Evolutionary conservation across 345 rosid species (phyloP), one percentile per base, ranked within the genome.

Genomic region (Raphanus raphanistrum): DNA sequence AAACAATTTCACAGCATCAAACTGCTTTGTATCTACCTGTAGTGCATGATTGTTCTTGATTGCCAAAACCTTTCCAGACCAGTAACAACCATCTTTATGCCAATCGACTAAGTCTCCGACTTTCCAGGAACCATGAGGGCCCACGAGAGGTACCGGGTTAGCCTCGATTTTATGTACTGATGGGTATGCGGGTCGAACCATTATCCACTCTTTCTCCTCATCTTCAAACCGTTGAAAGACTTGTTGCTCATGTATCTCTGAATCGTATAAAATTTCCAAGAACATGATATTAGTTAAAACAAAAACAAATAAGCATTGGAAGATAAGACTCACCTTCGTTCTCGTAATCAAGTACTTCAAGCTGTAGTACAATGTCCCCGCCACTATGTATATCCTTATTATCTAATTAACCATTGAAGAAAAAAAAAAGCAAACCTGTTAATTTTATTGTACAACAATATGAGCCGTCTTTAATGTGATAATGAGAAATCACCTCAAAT

Each of bases 51-150:
- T 29, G 5, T 21, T 67, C 9, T 3, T 50, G 4, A 50, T 0
- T 17, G 15, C 32, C 16, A 67, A 1, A 67, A 79, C 43, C 35
- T 1, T 62, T 11, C 64, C 82, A 26, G 73, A 45, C 82, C 82
- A 79, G 27, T 2, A 79, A 36, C 70, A 61, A 4, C 0, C 55
- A 12, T 73, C 65, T 21, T 4, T 25, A 6, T 41, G 21, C 82
- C 82, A 73, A 50, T 79, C 78, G 11, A 79, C 74, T 2, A 72
- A 54, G 43, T 73, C 82, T 9, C 82, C 78, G 8, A 60, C 82
- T 52, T 61, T 61, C 74, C 70, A 79, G 10, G 72, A 32, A 26
- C 21, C 63, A 59, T 31, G 57, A 72, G 25, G 26, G 1, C 66
- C 68, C 2, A 57, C 2, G 25, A 72, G 66, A 17, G 81, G 62